Base-by-base conservation (phyloP, 352 stramenopile genomes). In the Phytophthora fragariaefolia region DNA sequence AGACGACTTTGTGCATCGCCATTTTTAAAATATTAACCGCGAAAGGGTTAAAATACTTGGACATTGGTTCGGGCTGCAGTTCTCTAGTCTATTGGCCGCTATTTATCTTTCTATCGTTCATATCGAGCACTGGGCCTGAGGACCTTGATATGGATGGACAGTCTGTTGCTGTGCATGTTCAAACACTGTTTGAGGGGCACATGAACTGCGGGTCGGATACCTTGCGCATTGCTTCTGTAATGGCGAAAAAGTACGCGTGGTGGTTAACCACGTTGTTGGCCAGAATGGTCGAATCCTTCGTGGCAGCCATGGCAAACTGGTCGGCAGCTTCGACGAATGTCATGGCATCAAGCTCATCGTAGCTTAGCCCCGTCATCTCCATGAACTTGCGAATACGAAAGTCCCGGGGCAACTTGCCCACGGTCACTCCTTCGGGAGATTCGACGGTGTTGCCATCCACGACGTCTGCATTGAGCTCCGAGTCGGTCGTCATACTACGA, bases 381-480 rank as follows among this genome's bases (percentile, higher is more conserved):
- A 68, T 58, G 54, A 91, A 89, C 65, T 90, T 89, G 32, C 71
- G 66, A 17, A 88, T 68, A 3, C 82, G 82, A 56, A 76, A 89
- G 50, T 85, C 68, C 1, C 74, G 79, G 48, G 80, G 73, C 13
- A 87, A 57, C 42, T 69, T 67, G 3, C 53, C 66, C 3, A 86
- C 73, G 6, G 46, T 62, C 17, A 86, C 34, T 0, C 74, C 70
- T 68, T 71, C 12, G 42, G 52, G 61, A 1, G 43, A 32, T 27
- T 58, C 20, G 3, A 69, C 42, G n/a, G 53, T 51, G 13, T 74
- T 53, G 15, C 42, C 58, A 40, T 88, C 82, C 15, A 90, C 63
- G 18, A 88, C 50, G 50, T 83, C 82, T 1, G 78, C 82, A 2
- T 50, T 68, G 18, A 88, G 70, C 59, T 90, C 82, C 43, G 69